These are phyloP conservation scores for Isabelozyma heimii DNA, from an alignment of 805 yeast species.

Conservation along the genomic window DNA sequence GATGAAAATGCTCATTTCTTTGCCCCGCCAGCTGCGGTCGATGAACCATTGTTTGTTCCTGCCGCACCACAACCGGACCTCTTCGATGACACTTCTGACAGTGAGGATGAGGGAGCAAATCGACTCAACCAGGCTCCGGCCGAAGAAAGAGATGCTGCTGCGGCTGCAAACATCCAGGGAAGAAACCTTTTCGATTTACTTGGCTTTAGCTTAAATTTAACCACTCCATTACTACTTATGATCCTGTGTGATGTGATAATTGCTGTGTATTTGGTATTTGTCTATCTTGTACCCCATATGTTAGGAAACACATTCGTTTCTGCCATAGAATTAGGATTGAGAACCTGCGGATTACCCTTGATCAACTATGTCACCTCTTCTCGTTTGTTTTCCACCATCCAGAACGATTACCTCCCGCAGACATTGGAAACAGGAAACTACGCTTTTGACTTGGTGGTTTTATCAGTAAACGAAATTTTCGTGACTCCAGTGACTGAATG, in stretches of 20 bases:
- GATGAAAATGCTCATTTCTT: neutral
- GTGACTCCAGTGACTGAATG: constrained; percentile 15
- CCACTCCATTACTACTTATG: constrained; percentile 36
- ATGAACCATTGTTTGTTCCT: neutral
- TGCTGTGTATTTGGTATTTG: constrained; percentile 35
- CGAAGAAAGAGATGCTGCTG: constrained; percentile 5
- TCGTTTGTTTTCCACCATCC: neutral
- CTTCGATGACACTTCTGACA: constrained; percentile 1
- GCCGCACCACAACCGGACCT: neutral
- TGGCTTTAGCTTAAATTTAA: constrained; percentile 32
- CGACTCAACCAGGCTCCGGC: constrained; percentile 3
- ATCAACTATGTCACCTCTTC: constrained; percentile 1
- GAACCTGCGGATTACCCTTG: constrained; percentile 4
- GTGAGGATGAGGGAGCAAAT: constrained; percentile 13
- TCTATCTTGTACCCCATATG: constrained; percentile 49
- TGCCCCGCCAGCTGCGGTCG: neutral
- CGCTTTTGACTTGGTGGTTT: constrained; percentile 8
- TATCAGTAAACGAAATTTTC: constrained; percentile 10
- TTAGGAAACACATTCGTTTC: constrained; percentile 32
- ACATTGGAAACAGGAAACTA: constrained; percentile 7
- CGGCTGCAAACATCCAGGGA: constrained; percentile 10
- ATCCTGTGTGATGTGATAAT: constrained; percentile 28
- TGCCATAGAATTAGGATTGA: constrained; percentile 10
- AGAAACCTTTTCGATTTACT: constrained; percentile 30
- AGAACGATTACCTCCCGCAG: neutral